Base-by-base conservation (phyloP, 345 rosid genomes). In the Heritiera littoralis region DNA sequence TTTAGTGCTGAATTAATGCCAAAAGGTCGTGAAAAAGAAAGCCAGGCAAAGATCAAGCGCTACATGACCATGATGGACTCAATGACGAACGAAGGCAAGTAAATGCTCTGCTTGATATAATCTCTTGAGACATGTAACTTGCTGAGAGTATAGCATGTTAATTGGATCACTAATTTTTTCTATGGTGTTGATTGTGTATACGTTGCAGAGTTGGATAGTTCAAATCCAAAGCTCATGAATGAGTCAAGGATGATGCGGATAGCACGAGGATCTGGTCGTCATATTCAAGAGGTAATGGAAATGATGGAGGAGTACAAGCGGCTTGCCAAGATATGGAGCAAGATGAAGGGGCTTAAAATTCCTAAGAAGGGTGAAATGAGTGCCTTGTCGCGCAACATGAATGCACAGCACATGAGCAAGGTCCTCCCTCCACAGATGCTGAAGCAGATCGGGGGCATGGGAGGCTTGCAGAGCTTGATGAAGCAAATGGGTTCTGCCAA, bases 1-100 rank as follows among this genome's bases (percentile, higher is more conserved):
- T 89, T 90, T 73, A 88, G 95, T 82, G 80, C 90, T 20, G 97
- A 93, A 81, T 72, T 92, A 85, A 94, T 96, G 99, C 99, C 97
- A 4, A 90, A 91, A 89, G 99, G 97, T 51, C 92, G 86, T 52
- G 98, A 94, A 86, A 23, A 23, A 23, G 28, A 23, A 23, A 23
- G 28, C 28, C 28, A 23, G 28, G 28, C 28, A 23, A 23, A 93
- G 92, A 87, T 93, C 65, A 95, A 93, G 84, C 89, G 98, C 5
- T 95, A 91, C 87, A 93, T 88, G 98, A 91, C 96, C 52, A 92
- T 93, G 94, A 95, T 92, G 98, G 98, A 95, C 85, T 95, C 97
- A 28, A 93, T 95, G 99, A 92, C 98, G 46, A 89, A 93, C 80
- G 94, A 93, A 81, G 92, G 95, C 79, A 79, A 88, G 82, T 77